These are phyloP conservation scores for Phialophora tarda DNA, from an alignment of 2,329 filamentous ascomycete species.

Conservation along the genomic window DNA sequence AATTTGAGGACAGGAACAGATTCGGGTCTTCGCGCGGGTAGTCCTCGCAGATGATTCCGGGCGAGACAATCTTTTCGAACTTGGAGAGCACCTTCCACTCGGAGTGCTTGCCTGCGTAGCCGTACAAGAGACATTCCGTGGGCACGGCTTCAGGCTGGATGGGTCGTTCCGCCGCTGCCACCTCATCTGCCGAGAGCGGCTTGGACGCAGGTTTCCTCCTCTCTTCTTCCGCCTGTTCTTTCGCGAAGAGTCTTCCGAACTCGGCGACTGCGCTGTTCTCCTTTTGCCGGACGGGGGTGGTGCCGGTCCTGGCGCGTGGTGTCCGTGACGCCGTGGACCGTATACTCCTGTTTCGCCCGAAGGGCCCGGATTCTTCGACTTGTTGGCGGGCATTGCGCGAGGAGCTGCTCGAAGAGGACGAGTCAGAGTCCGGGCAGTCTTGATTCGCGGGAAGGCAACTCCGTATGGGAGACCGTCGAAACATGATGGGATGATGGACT, in stretches of 20 bases:
- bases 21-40: constrained; percentile 84
- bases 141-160: constrained; percentile 53
- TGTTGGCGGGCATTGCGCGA: constrained; percentile 59
- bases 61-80: constrained; percentile 75
- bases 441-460: background rate
- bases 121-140: constrained; percentile 83
- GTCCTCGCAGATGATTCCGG: constrained; percentile 82
- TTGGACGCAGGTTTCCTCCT: constrained; percentile 28
- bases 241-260: constrained; percentile 53
- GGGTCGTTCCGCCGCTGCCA: constrained; percentile 36
- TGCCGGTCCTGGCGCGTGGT: constrained; percentile 63
- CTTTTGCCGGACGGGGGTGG: constrained; percentile 57
- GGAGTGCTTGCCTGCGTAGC: constrained; percentile 71
- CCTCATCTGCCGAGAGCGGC: constrained; percentile 31
- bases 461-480: too few species aligned
- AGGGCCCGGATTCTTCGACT: constrained; percentile 66
- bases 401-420: constrained; percentile 45
- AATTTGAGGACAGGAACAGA: constrained; percentile 71
- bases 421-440: constrained; percentile 7
- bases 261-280: constrained; percentile 61
- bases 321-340: constrained; percentile 50
- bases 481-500: constrained; percentile 42
- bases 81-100: constrained; percentile 86
- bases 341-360: constrained; percentile 59
- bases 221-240: constrained; percentile 51